Conservation (phyloP, 192 early-diverging fungal genomes). For the Diversispora epigaea region DNA sequence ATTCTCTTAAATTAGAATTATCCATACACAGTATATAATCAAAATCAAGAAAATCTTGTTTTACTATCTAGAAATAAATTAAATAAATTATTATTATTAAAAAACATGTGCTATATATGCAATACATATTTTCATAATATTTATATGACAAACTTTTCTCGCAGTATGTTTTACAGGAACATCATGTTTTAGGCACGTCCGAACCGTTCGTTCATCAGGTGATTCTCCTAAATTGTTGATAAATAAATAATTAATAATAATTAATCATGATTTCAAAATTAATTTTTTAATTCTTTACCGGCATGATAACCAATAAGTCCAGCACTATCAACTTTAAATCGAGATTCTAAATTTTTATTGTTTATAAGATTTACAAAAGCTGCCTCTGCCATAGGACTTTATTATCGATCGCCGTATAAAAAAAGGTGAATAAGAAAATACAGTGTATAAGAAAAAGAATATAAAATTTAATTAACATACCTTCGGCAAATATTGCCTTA, state of each 20-base stretch:
- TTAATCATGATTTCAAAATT: neutral
- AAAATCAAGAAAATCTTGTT: conserved; percentile 66
- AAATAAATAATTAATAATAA: neutral
- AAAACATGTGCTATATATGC: neutral
- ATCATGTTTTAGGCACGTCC: conserved; percentile 66
- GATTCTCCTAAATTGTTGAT: conserved; percentile 2
- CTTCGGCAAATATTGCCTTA: neutral
- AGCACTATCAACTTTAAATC: conserved; percentile 80
- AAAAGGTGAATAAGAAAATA: neutral
- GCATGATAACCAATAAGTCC: conserved; percentile 86
- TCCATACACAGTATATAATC: conserved; percentile 95
- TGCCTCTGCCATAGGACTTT: conserved; percentile 86
- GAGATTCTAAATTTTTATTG: conserved; percentile 48
- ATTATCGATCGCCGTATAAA: neutral
- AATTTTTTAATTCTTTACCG: conserved; percentile 24
- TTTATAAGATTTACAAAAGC: conserved; percentile 80
- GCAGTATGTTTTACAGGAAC: conserved; percentile 76
- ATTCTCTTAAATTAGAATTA: conserved; percentile 66
- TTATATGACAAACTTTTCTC: conserved; percentile 54
- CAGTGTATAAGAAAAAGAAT: no score
- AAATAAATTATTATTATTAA: neutral
- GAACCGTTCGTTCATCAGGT: conserved; percentile 70
- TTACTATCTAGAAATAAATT: conserved; percentile 35
- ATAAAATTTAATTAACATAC: neutral
- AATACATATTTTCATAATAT: neutral